phyloP scores from a whole-genome alignment of 257 asterid species.

The Fraxinus americana region DNA sequence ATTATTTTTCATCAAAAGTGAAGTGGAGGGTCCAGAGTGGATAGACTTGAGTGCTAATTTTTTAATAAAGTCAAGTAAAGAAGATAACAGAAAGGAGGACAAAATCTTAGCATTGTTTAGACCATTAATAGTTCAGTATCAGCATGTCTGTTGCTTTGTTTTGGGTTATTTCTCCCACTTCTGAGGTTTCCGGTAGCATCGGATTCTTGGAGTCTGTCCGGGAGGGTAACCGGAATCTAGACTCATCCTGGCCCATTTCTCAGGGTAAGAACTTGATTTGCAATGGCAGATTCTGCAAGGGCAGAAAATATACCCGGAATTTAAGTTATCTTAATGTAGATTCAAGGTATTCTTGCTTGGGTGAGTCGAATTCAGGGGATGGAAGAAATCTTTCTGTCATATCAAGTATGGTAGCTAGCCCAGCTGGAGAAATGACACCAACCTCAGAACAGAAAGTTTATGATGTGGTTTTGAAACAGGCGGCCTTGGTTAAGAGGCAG shows the following conservation, averaged over 20 bases:
- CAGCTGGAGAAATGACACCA: conserved; percentile 71
- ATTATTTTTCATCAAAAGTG: neutral
- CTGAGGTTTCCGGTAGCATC: conserved; percentile 51
- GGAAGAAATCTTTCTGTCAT: conserved; percentile 40
- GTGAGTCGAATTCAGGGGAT: conserved; percentile 38
- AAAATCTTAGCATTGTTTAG: conserved; percentile 12
- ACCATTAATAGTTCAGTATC: conserved; percentile 21
- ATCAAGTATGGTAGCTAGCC: conserved; percentile 65
- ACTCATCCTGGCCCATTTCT: conserved; percentile 39
- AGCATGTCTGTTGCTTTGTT: conserved; percentile 79
- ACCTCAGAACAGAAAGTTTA: conserved; percentile 94
- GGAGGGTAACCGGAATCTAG: conserved; percentile 51
- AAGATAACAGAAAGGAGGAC: conserved; percentile 19
- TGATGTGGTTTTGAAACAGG: conserved; percentile 93
- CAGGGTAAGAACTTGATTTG: conserved; percentile 33
- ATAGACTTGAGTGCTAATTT: neutral
- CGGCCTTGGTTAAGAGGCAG: conserved; percentile 78
- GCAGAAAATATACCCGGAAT: conserved; percentile 39
- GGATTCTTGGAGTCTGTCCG: conserved; percentile 62
- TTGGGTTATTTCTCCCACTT: conserved; percentile 74
- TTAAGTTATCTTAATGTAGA: conserved; percentile 41
- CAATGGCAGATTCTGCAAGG: conserved; percentile 42
- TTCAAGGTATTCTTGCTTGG: conserved; percentile 40
- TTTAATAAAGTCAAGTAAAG: conserved; percentile 5
- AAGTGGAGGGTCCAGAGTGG: neutral